Conservation (phyloP, 1,284 basidiomycete species). For the Ustilago loliicola region DNA sequence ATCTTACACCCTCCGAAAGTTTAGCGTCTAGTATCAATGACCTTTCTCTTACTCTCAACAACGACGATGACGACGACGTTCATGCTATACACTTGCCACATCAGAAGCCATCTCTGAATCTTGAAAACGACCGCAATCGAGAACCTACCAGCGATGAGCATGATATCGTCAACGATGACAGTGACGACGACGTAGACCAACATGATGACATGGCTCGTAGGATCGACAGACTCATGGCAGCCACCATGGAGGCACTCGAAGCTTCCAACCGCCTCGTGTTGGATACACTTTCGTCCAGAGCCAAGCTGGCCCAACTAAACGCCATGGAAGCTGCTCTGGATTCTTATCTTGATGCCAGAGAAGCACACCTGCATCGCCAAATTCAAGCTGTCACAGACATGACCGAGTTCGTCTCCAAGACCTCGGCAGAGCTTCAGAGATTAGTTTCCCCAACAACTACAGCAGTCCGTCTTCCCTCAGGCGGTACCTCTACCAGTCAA, state of each 20-base stretch:
- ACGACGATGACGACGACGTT: conserved; percentile 12
- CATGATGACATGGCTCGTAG: conserved; percentile 21
- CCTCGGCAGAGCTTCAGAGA: conserved; percentile 30
- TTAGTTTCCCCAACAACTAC: conserved; percentile 14
- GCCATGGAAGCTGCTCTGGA: conserved; percentile 47
- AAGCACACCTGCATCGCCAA: conserved; percentile 38
- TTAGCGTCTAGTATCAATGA: conserved; percentile 25
- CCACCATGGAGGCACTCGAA: conserved; percentile 50
- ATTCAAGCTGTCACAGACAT: conserved; percentile 44
- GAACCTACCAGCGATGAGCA: not conserved
- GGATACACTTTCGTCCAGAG: conserved; percentile 40
- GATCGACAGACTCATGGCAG: conserved; percentile 44
- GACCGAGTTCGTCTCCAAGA: conserved; percentile 42
- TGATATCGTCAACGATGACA: not conserved
- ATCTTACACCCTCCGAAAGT: conserved; percentile 18
- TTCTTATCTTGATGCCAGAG: conserved; percentile 37
- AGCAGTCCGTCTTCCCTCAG: conserved; percentile 5
- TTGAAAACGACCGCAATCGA: not conserved
- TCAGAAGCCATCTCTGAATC: not conserved
- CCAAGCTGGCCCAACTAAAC: conserved; percentile 46
- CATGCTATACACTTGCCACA: not conserved
- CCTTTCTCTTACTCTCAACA: conserved; percentile 29
- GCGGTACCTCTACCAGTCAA: conserved; percentile 23
- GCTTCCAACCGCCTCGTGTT: conserved; percentile 42
- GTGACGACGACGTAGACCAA: conserved; percentile 9